These are phyloP conservation scores for Bipolaris victoriae DNA, from an alignment of 2,329 filamentous ascomycete species.

Conservation along the genomic window DNA sequence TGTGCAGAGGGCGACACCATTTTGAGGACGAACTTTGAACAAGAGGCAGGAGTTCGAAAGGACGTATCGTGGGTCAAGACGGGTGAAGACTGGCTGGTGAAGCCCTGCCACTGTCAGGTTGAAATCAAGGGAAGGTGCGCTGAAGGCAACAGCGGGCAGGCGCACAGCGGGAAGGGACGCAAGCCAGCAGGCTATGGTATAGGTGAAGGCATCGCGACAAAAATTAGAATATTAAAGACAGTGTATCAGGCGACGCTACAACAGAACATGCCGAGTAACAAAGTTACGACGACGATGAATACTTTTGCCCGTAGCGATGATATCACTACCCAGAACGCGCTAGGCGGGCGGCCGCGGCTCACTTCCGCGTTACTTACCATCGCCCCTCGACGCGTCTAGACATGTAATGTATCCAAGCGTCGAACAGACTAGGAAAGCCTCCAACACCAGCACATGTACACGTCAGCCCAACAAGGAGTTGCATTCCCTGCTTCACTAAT, in stretches of 20 bases:
- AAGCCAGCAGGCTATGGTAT: not conserved
- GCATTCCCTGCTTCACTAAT: not conserved
- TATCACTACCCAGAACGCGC: slow-evolving; percentile 28
- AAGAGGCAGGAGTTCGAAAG: not conserved
- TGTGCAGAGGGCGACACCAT: slow-evolving; percentile 22
- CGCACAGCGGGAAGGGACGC: slow-evolving; percentile 1
- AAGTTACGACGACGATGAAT: slow-evolving; percentile 5
- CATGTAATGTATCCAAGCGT: not conserved
- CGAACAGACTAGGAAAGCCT: not conserved
- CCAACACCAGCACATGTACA: not conserved
- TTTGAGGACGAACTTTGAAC: not conserved
- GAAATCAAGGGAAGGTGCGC: slow-evolving; percentile 11
- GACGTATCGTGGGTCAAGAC: not conserved
- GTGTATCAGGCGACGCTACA: not conserved
- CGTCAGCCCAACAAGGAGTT: not conserved
- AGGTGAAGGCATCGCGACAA: not conserved
- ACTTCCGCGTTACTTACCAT: slow-evolving; percentile 10
- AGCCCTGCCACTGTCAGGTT: not conserved
- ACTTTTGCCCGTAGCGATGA: slow-evolving; percentile 22
- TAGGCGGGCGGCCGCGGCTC: slow-evolving; percentile 21
- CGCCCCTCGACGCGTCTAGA: not conserved
- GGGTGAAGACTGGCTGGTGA: not conserved
- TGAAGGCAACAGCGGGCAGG: slow-evolving; percentile 23
- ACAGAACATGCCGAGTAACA: not conserved
- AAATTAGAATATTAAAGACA: not conserved